Evolutionary conservation across 345 rosid genomes (phyloP).

Genomic region (Aquilaria malaccensis): DNA sequence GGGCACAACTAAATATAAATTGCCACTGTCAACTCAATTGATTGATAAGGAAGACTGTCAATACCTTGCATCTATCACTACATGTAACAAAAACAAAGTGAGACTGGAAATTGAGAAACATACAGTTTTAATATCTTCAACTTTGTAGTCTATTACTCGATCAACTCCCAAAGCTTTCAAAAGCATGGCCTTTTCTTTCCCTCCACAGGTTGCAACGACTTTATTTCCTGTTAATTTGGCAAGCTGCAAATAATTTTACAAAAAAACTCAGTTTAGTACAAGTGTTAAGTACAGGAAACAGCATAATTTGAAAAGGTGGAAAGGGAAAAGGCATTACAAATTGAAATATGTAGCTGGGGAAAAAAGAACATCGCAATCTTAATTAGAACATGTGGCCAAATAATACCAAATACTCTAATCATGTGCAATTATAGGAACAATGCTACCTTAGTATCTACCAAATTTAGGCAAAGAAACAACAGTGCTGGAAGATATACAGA

Average conservation of each 20-base stretch:
- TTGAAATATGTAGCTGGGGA: neutral
- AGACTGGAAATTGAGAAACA: slow-evolving; percentile 18
- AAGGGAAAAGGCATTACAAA: neutral
- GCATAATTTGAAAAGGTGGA: too few relatives aligned
- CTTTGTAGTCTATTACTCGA: slow-evolving; percentile 81
- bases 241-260: slow-evolving; percentile 44
- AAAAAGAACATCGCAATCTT: neutral
- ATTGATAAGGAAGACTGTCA: too few relatives aligned
- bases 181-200: slow-evolving; percentile 71
- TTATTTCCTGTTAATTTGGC: slow-evolving; percentile 84
- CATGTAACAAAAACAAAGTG: neutral
- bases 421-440: too few relatives aligned
- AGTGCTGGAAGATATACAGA: neutral
- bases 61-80: too few relatives aligned
- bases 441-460: too few relatives aligned
- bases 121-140: slow-evolving; percentile 82
- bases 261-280: slow-evolving; percentile 4
- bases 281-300: neutral
- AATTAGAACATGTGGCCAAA: neutral
- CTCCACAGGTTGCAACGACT: slow-evolving; percentile 94
- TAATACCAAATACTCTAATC: neutral
- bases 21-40: too few relatives aligned
- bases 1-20: too few relatives aligned
- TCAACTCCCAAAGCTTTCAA: slow-evolving; percentile 80
- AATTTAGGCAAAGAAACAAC: slow-evolving; percentile 3